Conservation (phyloP, 2,329 filamentous ascomycete genomes). For the Nemania bipapillata region DNA sequence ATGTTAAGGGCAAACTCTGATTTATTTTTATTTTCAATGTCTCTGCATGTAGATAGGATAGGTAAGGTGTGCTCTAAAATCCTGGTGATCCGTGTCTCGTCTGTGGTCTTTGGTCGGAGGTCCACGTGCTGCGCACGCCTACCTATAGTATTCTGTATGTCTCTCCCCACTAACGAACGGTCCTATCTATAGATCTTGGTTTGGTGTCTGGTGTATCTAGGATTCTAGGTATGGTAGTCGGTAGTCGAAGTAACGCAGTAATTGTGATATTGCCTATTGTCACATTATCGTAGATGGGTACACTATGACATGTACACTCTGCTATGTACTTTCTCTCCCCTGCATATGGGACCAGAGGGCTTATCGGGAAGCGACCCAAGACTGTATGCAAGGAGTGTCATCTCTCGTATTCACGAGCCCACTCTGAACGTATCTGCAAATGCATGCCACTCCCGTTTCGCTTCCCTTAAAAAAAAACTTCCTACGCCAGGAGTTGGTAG, state of each 20-base stretch:
- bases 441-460: not conserved
- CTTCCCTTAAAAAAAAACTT: not conserved
- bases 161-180: not conserved
- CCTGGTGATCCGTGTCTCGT: not conserved
- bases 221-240: too few species aligned
- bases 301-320: not conserved
- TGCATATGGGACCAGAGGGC: constrained; percentile 4
- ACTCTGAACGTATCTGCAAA: constrained; percentile 2
- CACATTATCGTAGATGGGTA: not conserved
- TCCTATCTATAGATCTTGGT: not conserved
- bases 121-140: not conserved
- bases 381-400: constrained; percentile 25
- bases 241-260: not conserved
- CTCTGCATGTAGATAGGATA: not conserved
- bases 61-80: not conserved
- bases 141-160: not conserved
- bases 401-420: constrained; percentile 37
- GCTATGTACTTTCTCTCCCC: not conserved
- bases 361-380: constrained; percentile 21
- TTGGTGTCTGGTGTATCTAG: too few species aligned
- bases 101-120: not conserved
- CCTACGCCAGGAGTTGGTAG: not conserved
- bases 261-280: constrained; percentile 11
- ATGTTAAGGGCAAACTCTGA: not conserved
- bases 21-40: constrained; percentile 10